These are phyloP conservation scores for Aspergillus novoparasiticus DNA, from an alignment of 2,329 filamentous ascomycete genomes.

Conservation along the genomic window DNA sequence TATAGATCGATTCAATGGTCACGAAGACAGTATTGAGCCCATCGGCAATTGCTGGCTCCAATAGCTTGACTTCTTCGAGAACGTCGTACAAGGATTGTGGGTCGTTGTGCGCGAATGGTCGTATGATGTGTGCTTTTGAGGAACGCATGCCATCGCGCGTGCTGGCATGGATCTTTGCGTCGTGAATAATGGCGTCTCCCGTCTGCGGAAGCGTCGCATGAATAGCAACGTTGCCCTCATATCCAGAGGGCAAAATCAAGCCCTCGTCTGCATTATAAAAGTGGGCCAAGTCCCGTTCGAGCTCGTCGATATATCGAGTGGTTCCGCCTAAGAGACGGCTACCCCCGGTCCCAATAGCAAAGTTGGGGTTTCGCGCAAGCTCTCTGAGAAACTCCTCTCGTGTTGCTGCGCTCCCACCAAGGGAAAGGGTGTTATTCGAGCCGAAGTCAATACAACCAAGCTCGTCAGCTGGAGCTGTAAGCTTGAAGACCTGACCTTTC, in stretches of 20 bases:
- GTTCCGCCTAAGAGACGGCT: conserved; percentile 13
- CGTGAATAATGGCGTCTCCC: conserved; percentile 62
- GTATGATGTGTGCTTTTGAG: conserved; percentile 49
- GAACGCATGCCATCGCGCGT: conserved; percentile 69
- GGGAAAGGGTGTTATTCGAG: conserved; percentile 16
- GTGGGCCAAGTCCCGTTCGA: conserved; percentile 53
- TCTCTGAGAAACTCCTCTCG: conserved; percentile 11
- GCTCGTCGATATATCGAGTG: conserved; percentile 20
- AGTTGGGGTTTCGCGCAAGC: conserved; percentile 9
- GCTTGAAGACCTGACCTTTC: conserved; percentile 3
- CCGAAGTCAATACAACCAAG: conserved; percentile 10
- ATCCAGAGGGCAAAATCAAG: conserved; percentile 59
- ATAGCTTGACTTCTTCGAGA: background rate
- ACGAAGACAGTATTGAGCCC: conserved; percentile 38
- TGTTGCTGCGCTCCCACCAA: conserved; percentile 6
- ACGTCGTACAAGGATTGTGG: background rate
- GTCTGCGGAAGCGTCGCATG: conserved; percentile 54
- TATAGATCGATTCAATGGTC: conserved; percentile 48
- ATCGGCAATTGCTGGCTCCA: conserved; percentile 5
- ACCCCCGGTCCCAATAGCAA: conserved; percentile 8
- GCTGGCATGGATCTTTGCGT: conserved; percentile 69
- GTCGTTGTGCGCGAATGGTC: conserved; percentile 20
- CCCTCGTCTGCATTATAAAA: conserved; percentile 56
- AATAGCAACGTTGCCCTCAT: conserved; percentile 59
- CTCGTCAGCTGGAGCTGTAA: background rate